Evolutionary conservation across 2,329 filamentous ascomycete species (phyloP), one percentile per base, ranked within the genome.

Genomic region (Fusarium sulawesiense): DNA sequence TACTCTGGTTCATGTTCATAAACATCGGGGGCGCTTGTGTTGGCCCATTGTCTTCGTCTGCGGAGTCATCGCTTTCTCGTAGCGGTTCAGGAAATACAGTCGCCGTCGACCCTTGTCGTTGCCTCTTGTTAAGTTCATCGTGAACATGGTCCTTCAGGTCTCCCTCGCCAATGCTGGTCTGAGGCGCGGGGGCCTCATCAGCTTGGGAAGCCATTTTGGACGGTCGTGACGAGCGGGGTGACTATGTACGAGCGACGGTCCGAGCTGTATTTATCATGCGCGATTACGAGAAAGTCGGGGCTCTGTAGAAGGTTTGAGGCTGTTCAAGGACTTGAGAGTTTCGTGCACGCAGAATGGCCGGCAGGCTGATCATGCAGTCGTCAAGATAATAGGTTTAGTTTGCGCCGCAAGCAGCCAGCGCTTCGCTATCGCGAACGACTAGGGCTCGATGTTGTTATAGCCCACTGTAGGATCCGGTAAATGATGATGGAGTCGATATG

Each of bases 1-100:
- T 91, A 70, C 93, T 97, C 84, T 97, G 94, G 80, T 97, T 96
- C 90, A 97, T 93, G 76, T 94, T 93, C 80, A 88, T 83, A 62
- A 87, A 85, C 78, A 87, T 83, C 68, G 84, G 82, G 16, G 82
- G 80, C 40, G 80, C 81, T 60, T 84, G 82, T 11, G 75, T 78
- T 4, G 83, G 79, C 7, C 80, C 71, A 45, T 84, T 80, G 40
- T 86, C 83, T 71, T 87, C 83, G 47, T 86, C 85, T 32, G 78
- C 80, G 20, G 81, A 81, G n/a, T 81, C 81, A 62, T 86, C 85
- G 67, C 80, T 83, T 45, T 84, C 82, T 75, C 82, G 83, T 40
- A 89, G 78, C 20, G 83, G 83, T 25, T 88, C 86, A 14, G 87
- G 87, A 8, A 89, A 81, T 45, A 76, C 62, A 14, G 80, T 81